phyloP scores from a whole-genome alignment of 1,139 yeast genomes.

The Geotrichum siamense region DNA sequence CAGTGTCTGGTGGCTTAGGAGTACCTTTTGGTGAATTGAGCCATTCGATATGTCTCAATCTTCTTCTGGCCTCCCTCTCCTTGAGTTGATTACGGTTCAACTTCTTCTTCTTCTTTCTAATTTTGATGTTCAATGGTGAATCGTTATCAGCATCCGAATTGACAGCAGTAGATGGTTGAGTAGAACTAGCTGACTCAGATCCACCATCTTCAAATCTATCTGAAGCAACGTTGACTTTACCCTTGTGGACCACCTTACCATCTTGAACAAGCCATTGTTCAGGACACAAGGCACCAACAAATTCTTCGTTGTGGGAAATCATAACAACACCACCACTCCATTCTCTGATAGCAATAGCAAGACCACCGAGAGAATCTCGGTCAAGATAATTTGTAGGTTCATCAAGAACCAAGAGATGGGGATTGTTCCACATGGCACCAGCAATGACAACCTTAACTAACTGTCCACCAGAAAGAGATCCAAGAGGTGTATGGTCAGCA shows the following conservation, averaged over 20 bases:
- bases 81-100: slow-evolving; percentile 95
- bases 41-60: slow-evolving; percentile 93
- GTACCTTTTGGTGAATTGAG: slow-evolving; percentile 94
- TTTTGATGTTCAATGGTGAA: slow-evolving; percentile 94
- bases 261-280: slow-evolving; percentile 98
- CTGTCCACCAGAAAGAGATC: slow-evolving; percentile 96
- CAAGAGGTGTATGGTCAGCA: slow-evolving; percentile 96
- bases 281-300: slow-evolving; percentile 95
- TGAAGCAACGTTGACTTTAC: slow-evolving; percentile 64
- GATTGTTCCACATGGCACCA: slow-evolving; percentile 99
- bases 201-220: slow-evolving; percentile 74
- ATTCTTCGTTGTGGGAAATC: slow-evolving; percentile 96
- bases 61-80: slow-evolving; percentile 84
- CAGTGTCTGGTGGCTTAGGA: slow-evolving; percentile 88
- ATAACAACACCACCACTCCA: slow-evolving; percentile 98
- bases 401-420: slow-evolving; percentile 93
- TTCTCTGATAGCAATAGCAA: slow-evolving; percentile 94
- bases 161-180: slow-evolving; percentile 13
- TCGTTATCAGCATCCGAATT: slow-evolving; percentile 37
- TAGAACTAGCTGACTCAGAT: slow-evolving; percentile 12
- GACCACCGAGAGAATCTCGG: slow-evolving; percentile 94
- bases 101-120: slow-evolving; percentile 76
- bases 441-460: slow-evolving; percentile 97
- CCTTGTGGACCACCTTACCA: slow-evolving; percentile 82
- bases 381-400: slow-evolving; percentile 98